These are phyloP conservation scores for Inga laurina DNA, from an alignment of 306 rosid species.

Conservation along the genomic window DNA sequence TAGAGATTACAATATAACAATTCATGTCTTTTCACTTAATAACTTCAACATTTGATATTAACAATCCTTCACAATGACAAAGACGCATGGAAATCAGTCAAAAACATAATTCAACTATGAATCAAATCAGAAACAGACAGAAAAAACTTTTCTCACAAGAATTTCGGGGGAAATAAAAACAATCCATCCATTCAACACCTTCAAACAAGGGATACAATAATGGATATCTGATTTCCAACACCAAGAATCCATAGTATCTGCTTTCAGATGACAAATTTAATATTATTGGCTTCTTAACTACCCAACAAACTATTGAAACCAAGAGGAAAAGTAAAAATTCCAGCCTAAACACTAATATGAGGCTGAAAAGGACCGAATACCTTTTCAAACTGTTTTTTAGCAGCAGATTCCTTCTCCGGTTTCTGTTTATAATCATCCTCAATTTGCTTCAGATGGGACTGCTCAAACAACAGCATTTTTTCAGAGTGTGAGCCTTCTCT, in stretches of 20 bases:
- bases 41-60: not conserved
- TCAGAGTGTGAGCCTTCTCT: conserved; percentile 3
- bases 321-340: not conserved
- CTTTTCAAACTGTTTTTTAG: conserved; percentile 69
- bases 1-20: not conserved
- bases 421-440: conserved; percentile 72
- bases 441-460: conserved; percentile 78
- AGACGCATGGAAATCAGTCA: not conserved
- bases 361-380: conserved; percentile 39
- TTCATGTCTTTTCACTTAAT: not conserved
- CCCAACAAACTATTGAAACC: not conserved
- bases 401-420: conserved; percentile 69
- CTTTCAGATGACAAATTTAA: not conserved
- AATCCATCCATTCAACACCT: conserved; percentile 11
- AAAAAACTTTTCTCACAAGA: not conserved
- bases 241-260: not conserved
- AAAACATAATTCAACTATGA: not conserved
- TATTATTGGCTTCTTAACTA: not conserved
- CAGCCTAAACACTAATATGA: conserved; percentile 6
- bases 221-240: not conserved
- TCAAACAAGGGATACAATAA: conserved; percentile 12
- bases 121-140: not conserved
- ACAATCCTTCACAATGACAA: not conserved
- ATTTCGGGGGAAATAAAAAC: not conserved
- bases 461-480: conserved; percentile 32